Evolutionary conservation across 768 basidiomycete genomes (phyloP).

Genomic region (Lactarius evosmus): DNA sequence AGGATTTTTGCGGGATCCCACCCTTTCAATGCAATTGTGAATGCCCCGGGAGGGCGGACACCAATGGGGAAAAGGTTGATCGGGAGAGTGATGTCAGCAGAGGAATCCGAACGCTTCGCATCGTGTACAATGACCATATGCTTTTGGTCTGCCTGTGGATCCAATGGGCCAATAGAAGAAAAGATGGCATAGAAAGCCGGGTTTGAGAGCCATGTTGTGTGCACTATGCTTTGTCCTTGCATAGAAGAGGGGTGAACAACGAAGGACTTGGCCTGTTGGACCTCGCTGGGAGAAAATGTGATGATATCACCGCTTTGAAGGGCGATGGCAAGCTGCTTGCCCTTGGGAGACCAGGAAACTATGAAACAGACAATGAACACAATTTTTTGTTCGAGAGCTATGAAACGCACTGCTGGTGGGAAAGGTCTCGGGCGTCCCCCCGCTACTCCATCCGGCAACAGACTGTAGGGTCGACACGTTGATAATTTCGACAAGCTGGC

Average conservation of each 20-base stretch:
- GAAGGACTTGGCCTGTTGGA: conserved; percentile 52
- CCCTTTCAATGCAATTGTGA: conserved; percentile 38
- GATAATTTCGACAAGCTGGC: conserved; percentile 53
- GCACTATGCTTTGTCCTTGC: conserved; percentile 45
- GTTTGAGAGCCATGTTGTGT: conserved; percentile 65
- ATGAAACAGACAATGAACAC: conserved; percentile 19
- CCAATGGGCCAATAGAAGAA: conserved; percentile 42
- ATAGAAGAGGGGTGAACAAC: conserved; percentile 54
- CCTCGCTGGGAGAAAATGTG: conserved; percentile 58
- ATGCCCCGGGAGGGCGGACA: conserved; percentile 45
- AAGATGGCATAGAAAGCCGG: conserved; percentile 68
- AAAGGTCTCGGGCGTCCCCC: conserved; percentile 45
- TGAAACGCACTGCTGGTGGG: conserved; percentile 57
- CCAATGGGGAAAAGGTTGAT: conserved; percentile 46
- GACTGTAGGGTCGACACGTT: conserved; percentile 50
- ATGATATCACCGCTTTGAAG: conserved; percentile 67
- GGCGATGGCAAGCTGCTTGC: conserved; percentile 79
- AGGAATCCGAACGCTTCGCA: conserved; percentile 38
- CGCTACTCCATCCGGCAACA: conserved; percentile 53
- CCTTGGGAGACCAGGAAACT: conserved; percentile 87
- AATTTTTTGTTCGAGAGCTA: conserved; percentile 3
- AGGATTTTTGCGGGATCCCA: conserved; percentile 47
- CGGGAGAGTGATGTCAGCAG: conserved; percentile 39
- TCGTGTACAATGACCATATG: conserved; percentile 45
- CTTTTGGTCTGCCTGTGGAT: conserved; percentile 41